Conservation (phyloP, 768 basidiomycete species). For the Phylloporus sp. region DNA sequence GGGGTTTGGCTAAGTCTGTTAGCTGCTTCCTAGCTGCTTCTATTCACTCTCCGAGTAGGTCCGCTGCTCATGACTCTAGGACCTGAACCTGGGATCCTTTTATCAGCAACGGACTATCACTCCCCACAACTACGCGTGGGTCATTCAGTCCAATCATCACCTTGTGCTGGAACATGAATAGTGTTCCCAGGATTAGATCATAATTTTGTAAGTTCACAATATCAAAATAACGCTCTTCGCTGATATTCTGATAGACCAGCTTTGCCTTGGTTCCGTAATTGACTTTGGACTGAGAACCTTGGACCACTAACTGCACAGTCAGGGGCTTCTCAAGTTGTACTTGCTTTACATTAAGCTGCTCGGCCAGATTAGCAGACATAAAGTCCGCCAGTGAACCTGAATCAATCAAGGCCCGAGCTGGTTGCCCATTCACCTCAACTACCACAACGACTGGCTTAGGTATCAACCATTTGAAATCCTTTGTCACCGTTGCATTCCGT, state of each 20-base stretch:
- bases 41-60: not conserved
- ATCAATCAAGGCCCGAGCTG: constrained; percentile 20
- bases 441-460: constrained; percentile 13
- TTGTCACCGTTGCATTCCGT: not conserved
- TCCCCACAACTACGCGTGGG: constrained; percentile 9
- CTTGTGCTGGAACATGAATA: constrained; percentile 33
- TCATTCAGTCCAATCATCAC: constrained; percentile 29
- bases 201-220: constrained; percentile 36
- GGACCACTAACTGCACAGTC: constrained; percentile 25
- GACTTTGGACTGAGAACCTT: constrained; percentile 29
- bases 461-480: not conserved
- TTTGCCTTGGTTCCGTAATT: constrained; percentile 12
- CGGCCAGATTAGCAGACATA: constrained; percentile 25
- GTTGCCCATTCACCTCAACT: constrained; percentile 15
- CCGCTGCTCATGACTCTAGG: not conserved
- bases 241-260: constrained; percentile 16
- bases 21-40: constrained; percentile 6
- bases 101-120: constrained; percentile 9
- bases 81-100: constrained; percentile 2
- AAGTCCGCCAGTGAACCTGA: constrained; percentile 29
- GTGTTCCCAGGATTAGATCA: constrained; percentile 38
- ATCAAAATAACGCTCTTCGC: constrained; percentile 30
- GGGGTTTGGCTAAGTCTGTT: not conserved
- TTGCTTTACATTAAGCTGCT: too few species aligned
- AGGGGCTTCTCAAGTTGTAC: constrained; percentile 6